Base-by-base conservation (phyloP, 192 early-diverging fungal species). In the Coemansia sp. region DNA sequence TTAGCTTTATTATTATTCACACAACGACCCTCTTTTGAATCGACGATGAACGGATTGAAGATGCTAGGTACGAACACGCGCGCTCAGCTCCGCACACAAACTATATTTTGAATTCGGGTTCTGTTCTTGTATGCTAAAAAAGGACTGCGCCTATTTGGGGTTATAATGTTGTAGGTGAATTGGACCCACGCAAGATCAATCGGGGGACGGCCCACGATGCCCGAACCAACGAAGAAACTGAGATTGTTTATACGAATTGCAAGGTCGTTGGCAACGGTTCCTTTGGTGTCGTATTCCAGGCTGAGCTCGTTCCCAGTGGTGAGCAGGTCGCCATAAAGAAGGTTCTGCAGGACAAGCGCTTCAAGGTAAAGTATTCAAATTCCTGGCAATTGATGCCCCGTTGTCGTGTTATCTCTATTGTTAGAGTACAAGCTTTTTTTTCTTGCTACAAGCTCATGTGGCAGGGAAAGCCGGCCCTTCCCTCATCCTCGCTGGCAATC, bases 221-320 rank as follows among this genome's bases (percentile, higher is more conserved):
- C 70, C 91, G 87, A 71, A 92, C 92, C 15, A 93, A 92, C 41
- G 92, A 95, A 69, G 89, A 93, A 44, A 86, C 90, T 46, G 92
- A 97, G 69, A 89, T 99, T 22, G 86, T 89, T 13, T 99, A 97
- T 76, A 92, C 93, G 33, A 93, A 96, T 73, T 92, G 90, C 81
- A 96, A 95, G 79, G 91, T 97, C 33, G 90, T 98, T 50, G 97
- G 97, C 67, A 98, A 97, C 73, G 97, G 97, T 12, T 96, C 95
- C 15, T 99, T 99, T 84, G 97, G 97, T 46, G 96, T 99, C 11
- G 97, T 99, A 27, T 97, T 92, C 79, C 95, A 97, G 80, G 97
- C 95, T 18, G 93, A 94, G 82, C 76, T 98, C 29, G 81, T 93
- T 34, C 86, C 90, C 68, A 88, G 86, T 61, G 86, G 88, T 53